These are phyloP conservation scores for Flaveria linearis DNA, from an alignment of 129 eudicot species.

Conservation along the genomic window DNA sequence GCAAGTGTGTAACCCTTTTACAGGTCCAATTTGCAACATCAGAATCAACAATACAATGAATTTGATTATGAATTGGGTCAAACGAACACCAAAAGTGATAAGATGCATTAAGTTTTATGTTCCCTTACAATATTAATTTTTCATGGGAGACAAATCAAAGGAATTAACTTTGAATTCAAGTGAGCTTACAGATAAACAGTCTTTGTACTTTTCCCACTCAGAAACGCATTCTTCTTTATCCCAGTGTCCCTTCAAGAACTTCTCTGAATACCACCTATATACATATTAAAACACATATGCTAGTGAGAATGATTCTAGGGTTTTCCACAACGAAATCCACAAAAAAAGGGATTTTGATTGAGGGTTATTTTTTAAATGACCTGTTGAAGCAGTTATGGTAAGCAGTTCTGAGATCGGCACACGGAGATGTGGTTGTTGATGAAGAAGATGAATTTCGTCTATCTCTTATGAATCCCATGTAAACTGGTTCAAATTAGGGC, in stretches of 20 bases:
- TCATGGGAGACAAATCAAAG: too few species aligned
- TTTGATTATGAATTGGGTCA: background rate
- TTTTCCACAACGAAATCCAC: background rate
- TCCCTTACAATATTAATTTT: too few species aligned
- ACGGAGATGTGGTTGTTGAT: conserved; percentile 76
- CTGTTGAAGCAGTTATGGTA: conserved; percentile 91
- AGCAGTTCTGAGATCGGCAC: conserved; percentile 80
- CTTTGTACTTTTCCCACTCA: conserved; percentile 92
- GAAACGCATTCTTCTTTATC: conserved; percentile 78
- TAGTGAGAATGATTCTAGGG: conserved; percentile 4
- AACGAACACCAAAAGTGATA: background rate
- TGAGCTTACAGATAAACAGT: conserved; percentile 73
- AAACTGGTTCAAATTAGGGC: conserved; percentile 12
- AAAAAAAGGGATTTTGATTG: background rate
- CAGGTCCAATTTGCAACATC: background rate
- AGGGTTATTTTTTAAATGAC: conserved; percentile 25
- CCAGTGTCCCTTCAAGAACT: conserved; percentile 91
- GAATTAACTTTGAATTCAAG: background rate
- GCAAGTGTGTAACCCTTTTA: too few species aligned
- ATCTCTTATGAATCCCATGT: conserved; percentile 66
- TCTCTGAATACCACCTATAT: conserved; percentile 88
- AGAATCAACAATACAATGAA: conserved; percentile 6
- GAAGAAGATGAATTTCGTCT: conserved; percentile 36
- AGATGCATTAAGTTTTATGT: too few species aligned
- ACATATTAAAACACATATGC: background rate